phyloP scores from a whole-genome alignment of 2,329 filamentous ascomycete genomes.

The Colletotrichum eremochloae region DNA sequence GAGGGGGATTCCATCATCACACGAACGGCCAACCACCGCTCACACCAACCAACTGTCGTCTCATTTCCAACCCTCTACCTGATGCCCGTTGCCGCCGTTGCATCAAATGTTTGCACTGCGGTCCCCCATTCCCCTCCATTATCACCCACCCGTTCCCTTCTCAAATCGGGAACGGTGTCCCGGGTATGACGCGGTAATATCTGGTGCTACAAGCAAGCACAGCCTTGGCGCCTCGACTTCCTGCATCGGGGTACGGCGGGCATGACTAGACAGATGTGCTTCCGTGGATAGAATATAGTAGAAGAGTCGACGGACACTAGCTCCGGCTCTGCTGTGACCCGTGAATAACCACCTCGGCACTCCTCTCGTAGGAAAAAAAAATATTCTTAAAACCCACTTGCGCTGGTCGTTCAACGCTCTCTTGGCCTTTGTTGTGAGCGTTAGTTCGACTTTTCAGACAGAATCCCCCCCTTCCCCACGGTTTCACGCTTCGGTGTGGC shows the following conservation, averaged over 20 bases:
- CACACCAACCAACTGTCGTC: conserved; percentile 20
- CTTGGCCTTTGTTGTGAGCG: conserved; percentile 3
- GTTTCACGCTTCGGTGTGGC: conserved; percentile 37
- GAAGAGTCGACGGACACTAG: not conserved
- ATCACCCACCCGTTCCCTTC: too few species aligned
- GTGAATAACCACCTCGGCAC: not conserved
- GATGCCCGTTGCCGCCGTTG: too few species aligned
- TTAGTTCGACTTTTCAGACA: not conserved
- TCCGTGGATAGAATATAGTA: not conserved
- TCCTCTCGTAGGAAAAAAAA: not conserved
- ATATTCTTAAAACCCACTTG: not conserved
- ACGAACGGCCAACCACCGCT: conserved; percentile 15
- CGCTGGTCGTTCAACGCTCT: conserved; percentile 10
- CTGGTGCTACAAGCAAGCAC: not conserved
- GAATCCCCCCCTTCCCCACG: not conserved
- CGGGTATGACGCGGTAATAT: conserved; percentile 20
- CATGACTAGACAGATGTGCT: not conserved
- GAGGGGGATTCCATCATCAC: not conserved
- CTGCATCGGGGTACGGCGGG: not conserved
- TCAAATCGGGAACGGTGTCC: not conserved
- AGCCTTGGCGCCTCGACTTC: not conserved
- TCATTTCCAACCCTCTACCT: not conserved
- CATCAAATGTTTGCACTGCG: conserved; percentile 5
- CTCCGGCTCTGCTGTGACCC: not conserved
- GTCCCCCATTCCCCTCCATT: too few species aligned